Base-by-base conservation (phyloP, 2,329 filamentous ascomycete species). In the Elsinoe fawcettii region DNA sequence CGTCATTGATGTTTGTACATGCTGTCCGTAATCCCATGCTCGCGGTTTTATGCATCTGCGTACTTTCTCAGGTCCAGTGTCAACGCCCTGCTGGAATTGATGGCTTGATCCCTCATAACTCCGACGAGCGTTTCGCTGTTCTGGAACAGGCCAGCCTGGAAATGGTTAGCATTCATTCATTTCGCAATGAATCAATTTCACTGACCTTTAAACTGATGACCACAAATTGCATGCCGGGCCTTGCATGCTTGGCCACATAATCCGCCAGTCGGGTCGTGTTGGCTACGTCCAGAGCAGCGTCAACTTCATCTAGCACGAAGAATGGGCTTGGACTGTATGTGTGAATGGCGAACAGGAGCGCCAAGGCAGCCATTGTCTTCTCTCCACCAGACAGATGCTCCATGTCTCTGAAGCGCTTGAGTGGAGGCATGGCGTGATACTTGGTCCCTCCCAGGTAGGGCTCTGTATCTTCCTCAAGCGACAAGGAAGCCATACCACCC, bases 321-420 rank as follows among this genome's bases (percentile, higher is more conserved):
- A 99, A 99, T 0, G 95, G 93, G 60, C 84, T 89, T 0, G 93
- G 92, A 69, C 96, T 91, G 75, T 92, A 99, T 59, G 87, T 91
- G 76, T 99, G 93, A 58, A 99, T 91, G 20, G 93, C 93, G 70
- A 99, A 99, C 3, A 99, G 80, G 39, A 99, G 79, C n/a, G 93
- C 93, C 37, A 99, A 78, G 12, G 93, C 93, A 1, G 93, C 93
- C 86, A 99, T 99, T 0, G 93, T 99, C 79, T 99, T 99, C 74
- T 99, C 93, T 57, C 93, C 93, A 66, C 93, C 93, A 1, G 90
- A 96, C 8, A 99, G 77, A 70, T 96, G 93, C 72, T 99, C 93
- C 93, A 99, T 99, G 71, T 99, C 95, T 65, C 93, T 83, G 81
- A 99, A 99, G 46, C 93, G 90, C 76, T 99, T 99, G 61, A 96